Conservation (phyloP, 2,329 filamentous ascomycete species). For the Amauroascus niger region DNA sequence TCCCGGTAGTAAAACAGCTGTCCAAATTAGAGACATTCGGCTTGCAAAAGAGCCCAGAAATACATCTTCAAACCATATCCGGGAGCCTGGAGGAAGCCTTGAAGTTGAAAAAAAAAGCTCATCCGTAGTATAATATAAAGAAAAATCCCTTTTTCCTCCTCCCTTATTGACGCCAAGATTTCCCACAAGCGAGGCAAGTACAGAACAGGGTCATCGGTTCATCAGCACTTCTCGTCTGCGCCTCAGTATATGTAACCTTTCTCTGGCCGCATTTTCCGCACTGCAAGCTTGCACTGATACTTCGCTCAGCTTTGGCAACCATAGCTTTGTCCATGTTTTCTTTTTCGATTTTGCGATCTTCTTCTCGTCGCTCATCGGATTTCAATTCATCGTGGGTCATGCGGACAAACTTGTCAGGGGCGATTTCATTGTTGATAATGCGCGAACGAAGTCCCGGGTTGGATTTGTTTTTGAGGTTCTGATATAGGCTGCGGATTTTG, state of each 20-base stretch:
- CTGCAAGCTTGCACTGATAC: conserved; percentile 74
- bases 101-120: not conserved
- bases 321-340: conserved; percentile 98
- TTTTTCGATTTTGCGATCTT: conserved; percentile 66
- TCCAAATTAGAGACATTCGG: not conserved
- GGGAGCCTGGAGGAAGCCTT: not conserved
- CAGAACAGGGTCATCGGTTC: conserved; percentile 58
- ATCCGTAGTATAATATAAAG: not conserved
- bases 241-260: conserved; percentile 92
- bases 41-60: not conserved
- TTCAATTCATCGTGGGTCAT: conserved; percentile 91
- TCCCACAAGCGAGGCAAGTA: conserved; percentile 41
- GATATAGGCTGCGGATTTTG: conserved; percentile 86
- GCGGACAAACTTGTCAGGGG: conserved; percentile 62
- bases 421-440: conserved; percentile 65
- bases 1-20: not conserved
- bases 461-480: conserved; percentile 87
- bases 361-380: conserved; percentile 66
- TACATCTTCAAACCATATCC: not conserved
- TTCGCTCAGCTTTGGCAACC: conserved; percentile 84
- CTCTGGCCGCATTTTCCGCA: conserved; percentile 89
- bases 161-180: conserved; percentile 35
- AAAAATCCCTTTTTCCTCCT: not conserved
- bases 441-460: conserved; percentile 67
- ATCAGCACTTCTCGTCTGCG: conserved; percentile 89